Base-by-base conservation (phyloP, 176 grass and related monocot genomes). In the Hsuehochloa calcarea region DNA sequence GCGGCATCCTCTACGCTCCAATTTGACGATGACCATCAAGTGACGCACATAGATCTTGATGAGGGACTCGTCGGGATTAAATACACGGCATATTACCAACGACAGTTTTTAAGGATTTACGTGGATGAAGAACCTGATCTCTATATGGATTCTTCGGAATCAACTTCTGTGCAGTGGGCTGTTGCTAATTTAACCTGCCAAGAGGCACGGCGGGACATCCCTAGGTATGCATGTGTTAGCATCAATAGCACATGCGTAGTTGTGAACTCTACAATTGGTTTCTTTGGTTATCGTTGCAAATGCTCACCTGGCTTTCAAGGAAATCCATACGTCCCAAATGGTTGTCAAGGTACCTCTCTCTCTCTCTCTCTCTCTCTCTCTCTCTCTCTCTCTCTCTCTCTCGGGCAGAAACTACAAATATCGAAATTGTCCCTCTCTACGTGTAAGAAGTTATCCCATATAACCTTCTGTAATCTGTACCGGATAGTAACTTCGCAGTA, bases 151-250 rank as follows among this genome's bases (percentile, higher is more conserved):
- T 14, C 60, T 14, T 12, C 4, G 26, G 25, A 63, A 63, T 5
- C 23, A 27, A 13, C 79, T 22, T 37, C 29, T 11, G 5, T 68
- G 16, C 10, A 44, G 10, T 85, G 83, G 83, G 62, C 54, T 0
- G 66, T 85, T 22, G 72, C 38, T 22, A 69, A 58, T 67, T 23
- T 68, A 1, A 78, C 45, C 2, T 85, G 83, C 26, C 60, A 54
- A 52, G 20, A 64, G 55, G 72, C 83, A 3, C 46, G 38, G 7
- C 23, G 77, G 6, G 10, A 68, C 45, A 55, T 0, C 7, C 1
- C 49, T 26, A 15, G 39, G 27, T 85, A 78, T 31, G 83, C 83
- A 19, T 85, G 83, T 43, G 41, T 43, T 43, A 43, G 41, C 41
- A 10, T 2, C 10, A 10, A 43, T 10, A 43, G 41, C 41, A 10